A percentile compares a stretch with the other conserved stretches of the same genome.
phyloP scores from a whole-genome alignment of 164 flowering plant species.

The Kalanchoe fedtschenkoi region DNA sequence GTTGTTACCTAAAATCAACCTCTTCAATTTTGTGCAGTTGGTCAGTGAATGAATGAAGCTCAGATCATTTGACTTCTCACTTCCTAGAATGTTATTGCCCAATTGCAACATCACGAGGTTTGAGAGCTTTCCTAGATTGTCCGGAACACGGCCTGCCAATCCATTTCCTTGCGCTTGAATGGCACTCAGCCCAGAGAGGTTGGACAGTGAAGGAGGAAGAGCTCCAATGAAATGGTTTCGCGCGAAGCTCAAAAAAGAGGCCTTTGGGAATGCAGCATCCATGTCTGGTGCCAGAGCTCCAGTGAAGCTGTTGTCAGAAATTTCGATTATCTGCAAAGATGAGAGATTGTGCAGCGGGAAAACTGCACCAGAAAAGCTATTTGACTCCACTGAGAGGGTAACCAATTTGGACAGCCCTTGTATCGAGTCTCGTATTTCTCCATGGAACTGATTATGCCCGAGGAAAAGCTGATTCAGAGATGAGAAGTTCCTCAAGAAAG shows the following conservation, averaged over 20 bases:
- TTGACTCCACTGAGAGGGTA: neutral
- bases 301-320: neutral
- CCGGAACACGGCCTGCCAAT: no score
- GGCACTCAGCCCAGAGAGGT: no score
- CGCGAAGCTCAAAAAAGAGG: neutral
- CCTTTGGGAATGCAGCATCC: constrained; percentile 15
- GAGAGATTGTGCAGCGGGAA: constrained; percentile 14
- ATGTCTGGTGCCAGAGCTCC: constrained; percentile 11
- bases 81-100: constrained; percentile 22
- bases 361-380: constrained; percentile 11
- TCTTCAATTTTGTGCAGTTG: constrained; percentile 12
- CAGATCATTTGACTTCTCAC: no score
- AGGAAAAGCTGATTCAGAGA: no score
- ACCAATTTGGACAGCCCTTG: constrained; percentile 2
- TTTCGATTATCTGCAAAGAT: neutral
- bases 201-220: constrained; percentile 16
- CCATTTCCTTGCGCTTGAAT: no score
- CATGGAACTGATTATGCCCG: neutral
- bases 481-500: no score
- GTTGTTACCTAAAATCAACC: neutral
- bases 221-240: constrained; percentile 13
- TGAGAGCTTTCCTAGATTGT: no score
- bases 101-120: no score
- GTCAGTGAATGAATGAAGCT: constrained; percentile 17
- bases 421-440: constrained; percentile 4